These are phyloP conservation scores for Starmerella bombi DNA, from an alignment of 805 yeast species.

Conservation along the genomic window DNA sequence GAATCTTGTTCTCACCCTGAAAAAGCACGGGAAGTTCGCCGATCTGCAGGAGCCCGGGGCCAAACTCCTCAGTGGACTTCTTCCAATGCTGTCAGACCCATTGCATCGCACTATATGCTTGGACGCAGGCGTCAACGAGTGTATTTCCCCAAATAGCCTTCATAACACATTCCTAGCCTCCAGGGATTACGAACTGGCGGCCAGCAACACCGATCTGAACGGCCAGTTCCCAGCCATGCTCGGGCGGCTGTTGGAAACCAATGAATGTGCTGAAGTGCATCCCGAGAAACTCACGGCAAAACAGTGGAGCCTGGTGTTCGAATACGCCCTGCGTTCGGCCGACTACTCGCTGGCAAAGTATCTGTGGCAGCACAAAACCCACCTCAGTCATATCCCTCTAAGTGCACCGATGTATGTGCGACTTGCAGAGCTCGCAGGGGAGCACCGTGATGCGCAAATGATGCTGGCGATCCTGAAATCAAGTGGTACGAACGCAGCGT, in stretches of 20 bases:
- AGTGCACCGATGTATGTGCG: not conserved
- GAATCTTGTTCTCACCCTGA: constrained; percentile 6
- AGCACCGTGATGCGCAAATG: constrained; percentile 5
- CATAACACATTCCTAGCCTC: not conserved
- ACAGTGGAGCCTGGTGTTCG: constrained; percentile 8
- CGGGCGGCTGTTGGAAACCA: too few relatives aligned
- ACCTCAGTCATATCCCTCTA: constrained; percentile 1
- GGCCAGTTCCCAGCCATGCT: too few relatives aligned
- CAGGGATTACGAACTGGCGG: not conserved
- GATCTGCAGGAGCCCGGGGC: constrained; percentile 1
- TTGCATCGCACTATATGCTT: constrained; percentile 4
- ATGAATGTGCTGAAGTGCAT: too few relatives aligned
- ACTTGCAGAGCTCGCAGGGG: constrained; percentile 8
- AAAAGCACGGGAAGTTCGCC: not conserved
- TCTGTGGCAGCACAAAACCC: constrained; percentile 7
- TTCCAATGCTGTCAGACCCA: constrained; percentile 5
- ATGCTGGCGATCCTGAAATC: constrained; percentile 1
- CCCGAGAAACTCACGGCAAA: not conserved
- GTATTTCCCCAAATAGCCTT: not conserved
- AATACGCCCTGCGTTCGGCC: constrained; percentile 1
- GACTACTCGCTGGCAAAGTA: constrained; percentile 3
- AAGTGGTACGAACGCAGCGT: not conserved
- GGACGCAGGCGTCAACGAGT: not conserved
- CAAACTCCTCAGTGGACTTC: not conserved
- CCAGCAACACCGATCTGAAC: too few relatives aligned